Evolutionary conservation across 345 rosid species (phyloP).

Genomic region (Syzygium jambos): DNA sequence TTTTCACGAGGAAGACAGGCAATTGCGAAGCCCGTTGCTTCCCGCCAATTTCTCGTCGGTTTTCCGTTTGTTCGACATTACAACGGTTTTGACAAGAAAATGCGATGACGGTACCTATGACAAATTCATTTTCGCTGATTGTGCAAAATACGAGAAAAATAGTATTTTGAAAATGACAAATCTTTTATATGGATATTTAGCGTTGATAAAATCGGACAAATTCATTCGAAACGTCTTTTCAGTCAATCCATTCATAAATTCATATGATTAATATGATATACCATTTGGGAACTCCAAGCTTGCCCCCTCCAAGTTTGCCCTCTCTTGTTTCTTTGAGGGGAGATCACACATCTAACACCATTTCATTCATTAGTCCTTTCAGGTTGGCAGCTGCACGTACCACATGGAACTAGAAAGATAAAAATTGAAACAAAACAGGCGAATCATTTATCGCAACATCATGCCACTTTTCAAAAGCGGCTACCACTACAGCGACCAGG

Average conservation of each 20-base stretch:
- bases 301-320: rapidly evolving
- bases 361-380: neutral
- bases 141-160: neutral
- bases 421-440: neutral
- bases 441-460: neutral
- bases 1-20: neutral
- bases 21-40: neutral
- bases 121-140: neutral
- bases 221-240: neutral
- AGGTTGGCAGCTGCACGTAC: neutral
- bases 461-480: neutral
- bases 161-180: neutral
- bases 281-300: neutral
- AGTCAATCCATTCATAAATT: neutral
- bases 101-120: no score
- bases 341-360: neutral
- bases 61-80: neutral
- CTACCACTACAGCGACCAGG: neutral
- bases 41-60: neutral
- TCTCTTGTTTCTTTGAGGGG: neutral
- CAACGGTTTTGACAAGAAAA: neutral
- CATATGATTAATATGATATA: neutral
- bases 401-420: neutral
- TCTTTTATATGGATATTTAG: neutral
- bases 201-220: neutral